Evolutionary conservation across 2,329 filamentous ascomycete species (phyloP).

Genomic region (Paraphoma chrysanthemicola): DNA sequence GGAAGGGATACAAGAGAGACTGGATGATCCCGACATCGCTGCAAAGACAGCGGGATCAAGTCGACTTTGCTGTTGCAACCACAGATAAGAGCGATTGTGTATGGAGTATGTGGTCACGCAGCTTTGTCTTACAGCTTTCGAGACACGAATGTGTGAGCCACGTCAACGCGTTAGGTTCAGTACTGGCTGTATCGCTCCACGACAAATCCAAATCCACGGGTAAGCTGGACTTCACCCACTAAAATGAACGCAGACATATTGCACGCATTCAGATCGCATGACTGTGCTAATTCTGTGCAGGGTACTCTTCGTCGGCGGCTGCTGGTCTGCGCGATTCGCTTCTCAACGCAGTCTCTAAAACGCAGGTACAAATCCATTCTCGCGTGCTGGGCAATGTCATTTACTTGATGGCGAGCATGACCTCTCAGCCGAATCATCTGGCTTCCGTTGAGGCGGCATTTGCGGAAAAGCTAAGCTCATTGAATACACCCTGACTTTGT

Average conservation of each 20-base stretch:
- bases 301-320: conserved; percentile 65
- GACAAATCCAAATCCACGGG: conserved; percentile 57
- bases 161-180: conserved; percentile 76
- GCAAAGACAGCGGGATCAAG: neutral
- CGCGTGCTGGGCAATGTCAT: conserved; percentile 67
- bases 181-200: conserved; percentile 70
- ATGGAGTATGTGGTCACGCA: conserved; percentile 76
- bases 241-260: neutral
- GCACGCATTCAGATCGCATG: neutral
- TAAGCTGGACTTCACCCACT: neutral
- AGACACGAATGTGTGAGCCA: conserved; percentile 63
- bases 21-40: conserved; percentile 1
- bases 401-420: conserved; percentile 65
- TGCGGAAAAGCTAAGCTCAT: conserved; percentile 15
- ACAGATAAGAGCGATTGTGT: conserved; percentile 15
- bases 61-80: conserved; percentile 3
- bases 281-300: conserved; percentile 31
- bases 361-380: conserved; percentile 61
- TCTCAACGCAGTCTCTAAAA: conserved; percentile 42
- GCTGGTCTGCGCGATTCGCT: conserved; percentile 60
- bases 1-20: conserved; percentile 1
- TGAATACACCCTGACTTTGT: neutral
- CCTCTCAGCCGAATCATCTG: conserved; percentile 23
- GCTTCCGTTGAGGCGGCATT: conserved; percentile 27
- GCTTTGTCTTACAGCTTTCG: conserved; percentile 67